phyloP scores from a whole-genome alignment of 768 basidiomycete species.

The Rhizopogon sp. region DNA sequence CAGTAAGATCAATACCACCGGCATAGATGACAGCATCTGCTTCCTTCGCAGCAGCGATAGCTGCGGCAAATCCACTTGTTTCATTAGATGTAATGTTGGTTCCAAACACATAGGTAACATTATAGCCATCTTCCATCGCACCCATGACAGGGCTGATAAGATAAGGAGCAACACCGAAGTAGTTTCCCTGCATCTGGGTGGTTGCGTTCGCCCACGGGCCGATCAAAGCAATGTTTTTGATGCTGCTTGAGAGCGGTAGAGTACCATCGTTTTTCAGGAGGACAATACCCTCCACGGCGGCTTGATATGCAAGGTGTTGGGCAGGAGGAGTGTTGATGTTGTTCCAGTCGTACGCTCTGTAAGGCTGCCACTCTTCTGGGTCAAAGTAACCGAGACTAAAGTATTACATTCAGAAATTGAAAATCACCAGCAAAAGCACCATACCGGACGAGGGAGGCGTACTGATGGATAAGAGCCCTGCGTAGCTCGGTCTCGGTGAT shows the following conservation, averaged over 20 bases:
- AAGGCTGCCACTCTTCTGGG: conserved; percentile 43
- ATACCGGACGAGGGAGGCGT: conserved; percentile 50
- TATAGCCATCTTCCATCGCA: conserved; percentile 42
- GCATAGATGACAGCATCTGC: conserved; percentile 49
- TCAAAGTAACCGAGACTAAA: conserved; percentile 55
- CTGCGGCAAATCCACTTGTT: conserved; percentile 44
- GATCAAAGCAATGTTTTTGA: conserved; percentile 50
- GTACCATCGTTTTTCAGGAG: conserved; percentile 61
- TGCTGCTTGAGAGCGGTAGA: conserved; percentile 42
- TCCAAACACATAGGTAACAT: conserved; percentile 38
- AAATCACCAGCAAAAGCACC: conserved; percentile 1
- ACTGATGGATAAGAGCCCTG: conserved; percentile 39
- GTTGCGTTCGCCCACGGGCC: conserved; percentile 59
- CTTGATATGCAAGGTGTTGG: conserved; percentile 44
- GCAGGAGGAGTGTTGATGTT: conserved; percentile 44
- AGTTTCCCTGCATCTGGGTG: conserved; percentile 53
- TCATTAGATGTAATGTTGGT: conserved; percentile 35
- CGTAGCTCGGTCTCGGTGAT: conserved; percentile 41
- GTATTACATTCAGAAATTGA: not conserved
- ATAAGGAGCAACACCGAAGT: conserved; percentile 49
- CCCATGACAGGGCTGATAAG: conserved; percentile 49
- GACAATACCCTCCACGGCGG: conserved; percentile 50
- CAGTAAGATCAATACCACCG: conserved; percentile 47
- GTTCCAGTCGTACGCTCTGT: conserved; percentile 42
- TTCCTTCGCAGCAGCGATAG: conserved; percentile 40